Percentiles rank a stretch among this genome's conserved stretches.
These are phyloP conservation scores for Porogramme epimiltina DNA, from an alignment of 1,284 basidiomycete species.

Conservation along the genomic window DNA sequence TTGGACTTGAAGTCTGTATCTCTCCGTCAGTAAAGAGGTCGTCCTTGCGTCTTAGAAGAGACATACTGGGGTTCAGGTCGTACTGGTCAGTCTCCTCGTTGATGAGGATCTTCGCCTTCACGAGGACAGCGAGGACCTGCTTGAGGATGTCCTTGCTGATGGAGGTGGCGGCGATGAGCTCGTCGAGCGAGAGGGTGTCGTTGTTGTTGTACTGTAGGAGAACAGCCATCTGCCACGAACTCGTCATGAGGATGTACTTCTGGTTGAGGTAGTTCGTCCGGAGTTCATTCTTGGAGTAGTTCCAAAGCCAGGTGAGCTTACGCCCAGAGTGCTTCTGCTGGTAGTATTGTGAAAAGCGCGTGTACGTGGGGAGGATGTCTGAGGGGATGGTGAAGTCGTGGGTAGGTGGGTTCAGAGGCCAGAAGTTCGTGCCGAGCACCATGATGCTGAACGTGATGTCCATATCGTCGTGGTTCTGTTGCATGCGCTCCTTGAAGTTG, in stretches of 20 bases:
- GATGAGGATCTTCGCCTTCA: conserved; percentile 89
- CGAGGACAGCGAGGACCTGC: conserved; percentile 81
- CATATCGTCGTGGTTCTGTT: conserved; percentile 80
- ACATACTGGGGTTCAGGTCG: conserved; percentile 90
- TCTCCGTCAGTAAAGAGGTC: neutral
- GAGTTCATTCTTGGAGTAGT: conserved; percentile 95
- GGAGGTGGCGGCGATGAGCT: conserved; percentile 82
- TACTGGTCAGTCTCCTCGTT: conserved; percentile 87
- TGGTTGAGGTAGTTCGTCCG: conserved; percentile 91
- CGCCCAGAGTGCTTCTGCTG: conserved; percentile 93
- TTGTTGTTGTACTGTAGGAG: conserved; percentile 93
- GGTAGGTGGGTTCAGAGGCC: conserved; percentile 86
- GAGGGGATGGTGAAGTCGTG: conserved; percentile 90
- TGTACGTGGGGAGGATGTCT: conserved; percentile 86
- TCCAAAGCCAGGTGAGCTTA: conserved; percentile 98
- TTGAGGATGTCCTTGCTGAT: conserved; percentile 85
- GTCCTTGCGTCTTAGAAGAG: neutral
- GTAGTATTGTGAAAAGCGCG: conserved; percentile 94
- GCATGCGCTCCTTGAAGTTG: conserved; percentile 94
- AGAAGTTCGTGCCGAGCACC: conserved; percentile 95
- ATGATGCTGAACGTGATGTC: conserved; percentile 92
- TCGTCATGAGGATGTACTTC: conserved; percentile 96
- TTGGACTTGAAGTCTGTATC: conserved; percentile 95
- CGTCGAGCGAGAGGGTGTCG: conserved; percentile 82
- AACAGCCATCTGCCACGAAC: conserved; percentile 94